phyloP scores from a whole-genome alignment of 345 rosid genomes.

The Hypericum androsaemum region DNA sequence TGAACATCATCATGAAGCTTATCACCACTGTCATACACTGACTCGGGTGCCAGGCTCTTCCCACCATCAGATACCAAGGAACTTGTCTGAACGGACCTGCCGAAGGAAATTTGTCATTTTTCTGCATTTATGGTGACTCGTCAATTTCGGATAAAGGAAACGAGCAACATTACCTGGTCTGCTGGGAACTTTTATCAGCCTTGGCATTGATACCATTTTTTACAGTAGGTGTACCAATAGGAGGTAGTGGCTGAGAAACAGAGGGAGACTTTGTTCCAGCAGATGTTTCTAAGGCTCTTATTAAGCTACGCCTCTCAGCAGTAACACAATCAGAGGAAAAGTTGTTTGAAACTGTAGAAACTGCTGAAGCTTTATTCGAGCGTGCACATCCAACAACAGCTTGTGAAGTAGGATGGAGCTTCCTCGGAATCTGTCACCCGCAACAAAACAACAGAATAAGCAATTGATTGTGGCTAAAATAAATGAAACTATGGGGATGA shows the following conservation, averaged over 20 bases:
- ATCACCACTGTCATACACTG: slow-evolving; percentile 45
- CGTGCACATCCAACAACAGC: slow-evolving; percentile 23
- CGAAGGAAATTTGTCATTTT: slow-evolving; percentile 14
- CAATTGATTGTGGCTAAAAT: slow-evolving; percentile 2
- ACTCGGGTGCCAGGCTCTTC: slow-evolving; percentile 34
- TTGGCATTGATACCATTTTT: slow-evolving; percentile 52
- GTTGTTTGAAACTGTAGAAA: slow-evolving; percentile 31
- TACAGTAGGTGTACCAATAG: slow-evolving; percentile 64
- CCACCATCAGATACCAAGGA: slow-evolving; percentile 30
- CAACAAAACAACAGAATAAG: slow-evolving; percentile 12
- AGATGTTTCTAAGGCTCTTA: slow-evolving; percentile 30
- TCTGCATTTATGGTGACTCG: not conserved
- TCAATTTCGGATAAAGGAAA: too few species aligned
- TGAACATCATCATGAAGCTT: slow-evolving; percentile 53
- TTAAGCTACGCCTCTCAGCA: slow-evolving; percentile 26
- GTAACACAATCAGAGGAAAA: slow-evolving; percentile 27
- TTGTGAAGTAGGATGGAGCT: slow-evolving; percentile 36
- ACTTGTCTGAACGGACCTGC: slow-evolving; percentile 46
- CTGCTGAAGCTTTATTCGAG: slow-evolving; percentile 36
- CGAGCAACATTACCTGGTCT: slow-evolving; percentile 33
- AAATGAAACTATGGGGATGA: not conserved
- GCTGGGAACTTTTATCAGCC: slow-evolving; percentile 40
- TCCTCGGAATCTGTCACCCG: slow-evolving; percentile 49
- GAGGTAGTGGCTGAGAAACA: slow-evolving; percentile 51
- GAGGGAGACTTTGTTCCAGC: slow-evolving; percentile 28